Percentiles rank a stretch among this genome's conserved stretches.
Evolutionary conservation across 1,139 yeast genomes (phyloP).

Genomic region (Yamadazyma trypodendri): DNA sequence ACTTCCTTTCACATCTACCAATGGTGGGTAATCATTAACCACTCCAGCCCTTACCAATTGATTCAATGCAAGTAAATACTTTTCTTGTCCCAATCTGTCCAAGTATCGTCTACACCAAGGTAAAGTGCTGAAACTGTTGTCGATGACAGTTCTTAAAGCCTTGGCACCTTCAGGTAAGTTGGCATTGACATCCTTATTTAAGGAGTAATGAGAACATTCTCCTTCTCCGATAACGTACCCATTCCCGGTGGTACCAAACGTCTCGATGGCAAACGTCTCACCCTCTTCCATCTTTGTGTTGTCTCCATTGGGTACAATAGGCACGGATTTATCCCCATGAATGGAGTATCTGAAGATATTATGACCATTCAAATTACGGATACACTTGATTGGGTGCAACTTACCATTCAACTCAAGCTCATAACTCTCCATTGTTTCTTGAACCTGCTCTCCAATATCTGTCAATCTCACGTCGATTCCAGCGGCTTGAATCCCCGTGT

Average conservation of each 20-base stretch:
- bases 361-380: constrained; percentile 92
- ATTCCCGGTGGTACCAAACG: constrained; percentile 95
- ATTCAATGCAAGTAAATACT: constrained; percentile 85
- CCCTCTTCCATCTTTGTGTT: constrained; percentile 98
- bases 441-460: constrained; percentile 94
- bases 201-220: constrained; percentile 92
- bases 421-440: constrained; percentile 96
- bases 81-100: constrained; percentile 89
- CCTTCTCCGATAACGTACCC: constrained; percentile 87
- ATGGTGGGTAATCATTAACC: constrained; percentile 96
- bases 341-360: constrained; percentile 79
- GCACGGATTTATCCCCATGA: constrained; percentile 95
- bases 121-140: constrained; percentile 82
- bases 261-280: constrained; percentile 95
- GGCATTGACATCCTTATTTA: constrained; percentile 47
- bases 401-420: constrained; percentile 91
- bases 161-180: constrained; percentile 64
- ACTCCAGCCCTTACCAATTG: constrained; percentile 82
- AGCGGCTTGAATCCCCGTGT: constrained; percentile 88
- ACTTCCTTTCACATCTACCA: constrained; percentile 76
- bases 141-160: constrained; percentile 63
- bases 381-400: constrained; percentile 79
- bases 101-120: constrained; percentile 97
- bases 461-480: constrained; percentile 95
- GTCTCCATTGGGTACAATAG: constrained; percentile 91